These are phyloP conservation scores for Filobasidium floriforme DNA, from an alignment of 768 basidiomycete genomes.

Conservation along the genomic window DNA sequence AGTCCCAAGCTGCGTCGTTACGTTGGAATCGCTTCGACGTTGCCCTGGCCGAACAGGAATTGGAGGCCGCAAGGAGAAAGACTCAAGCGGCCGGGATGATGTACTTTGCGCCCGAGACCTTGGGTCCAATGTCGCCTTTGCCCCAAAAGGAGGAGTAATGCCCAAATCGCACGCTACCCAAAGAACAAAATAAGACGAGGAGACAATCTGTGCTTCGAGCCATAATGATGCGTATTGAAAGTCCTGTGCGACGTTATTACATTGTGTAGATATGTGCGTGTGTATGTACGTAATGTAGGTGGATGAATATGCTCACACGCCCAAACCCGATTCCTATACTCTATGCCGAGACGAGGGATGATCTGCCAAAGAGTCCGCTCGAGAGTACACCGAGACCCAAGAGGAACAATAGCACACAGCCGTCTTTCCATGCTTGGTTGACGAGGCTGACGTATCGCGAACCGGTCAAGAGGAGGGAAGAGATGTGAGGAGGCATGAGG, in stretches of 20 bases:
- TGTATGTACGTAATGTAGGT: no score
- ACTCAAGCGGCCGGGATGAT: conserved; percentile 17
- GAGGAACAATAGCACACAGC: conserved; percentile 38
- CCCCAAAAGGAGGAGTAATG: not conserved
- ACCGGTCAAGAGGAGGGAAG: conserved; percentile 37
- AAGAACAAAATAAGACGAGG: no score
- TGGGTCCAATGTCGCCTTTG: not conserved
- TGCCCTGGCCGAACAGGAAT: conserved; percentile 16
- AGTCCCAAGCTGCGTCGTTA: conserved; percentile 13
- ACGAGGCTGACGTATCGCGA: conserved; percentile 38
- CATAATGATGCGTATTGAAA: not conserved
- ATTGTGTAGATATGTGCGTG: no score
- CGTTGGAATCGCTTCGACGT: conserved; percentile 18
- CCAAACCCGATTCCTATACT: no score
- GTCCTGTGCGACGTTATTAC: no score
- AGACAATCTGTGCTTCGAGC: no score
- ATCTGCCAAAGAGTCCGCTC: not conserved
- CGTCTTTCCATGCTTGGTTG: conserved; percentile 41
- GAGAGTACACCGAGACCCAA: conserved; percentile 33
- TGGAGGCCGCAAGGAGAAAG: conserved; percentile 13
- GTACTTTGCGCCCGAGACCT: not conserved
- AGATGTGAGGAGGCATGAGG: conserved; percentile 40
- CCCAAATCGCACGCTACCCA: no score
- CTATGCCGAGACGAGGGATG: no score
- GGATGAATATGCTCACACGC: no score